Base-by-base conservation (phyloP, 352 stramenopile genomes). In the Saprolegnia diclina region DNA sequence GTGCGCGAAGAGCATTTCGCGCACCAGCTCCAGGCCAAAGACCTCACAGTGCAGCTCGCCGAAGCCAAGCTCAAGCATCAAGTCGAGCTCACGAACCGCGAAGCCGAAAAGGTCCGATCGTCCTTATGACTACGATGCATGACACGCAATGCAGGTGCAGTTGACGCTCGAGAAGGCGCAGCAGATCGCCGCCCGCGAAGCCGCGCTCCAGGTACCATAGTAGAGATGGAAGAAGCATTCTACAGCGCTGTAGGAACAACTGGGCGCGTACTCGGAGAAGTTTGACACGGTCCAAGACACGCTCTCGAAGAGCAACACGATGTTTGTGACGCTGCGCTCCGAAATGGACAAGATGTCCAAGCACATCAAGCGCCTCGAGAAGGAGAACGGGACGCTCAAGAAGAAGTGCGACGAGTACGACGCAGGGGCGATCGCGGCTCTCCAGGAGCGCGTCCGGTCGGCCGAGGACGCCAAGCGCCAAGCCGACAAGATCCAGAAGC, bases 331-430 rank as follows among this genome's bases (percentile, higher is more conserved):
- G 4, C 89, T 93, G 70, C 85, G 87, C 24, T 73, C 85, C n/a
- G 87, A 95, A 59, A 93, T 95, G 75, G 83, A 92, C 69, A 93
- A 93, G 73, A 91, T 95, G 85, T 75, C 77, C 38, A 95, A 95
- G 74, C 79, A 87, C 19, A 91, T 82, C n/a, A 92, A 92, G 69
- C 88, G 88, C 46, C 71, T 95, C 2, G 87, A 95, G 72, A 95
- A 93, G 64, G 87, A 95, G 54, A 95, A 95, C 64, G 42, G 75
- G 21, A 74, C 83, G 18, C 74, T 95, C 0, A 82, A 86, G 61
- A 93, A 89, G 57, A 95, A 95, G 56, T 92, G 83, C 69, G 83
- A 82, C 35, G 74, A 80, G 52, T 95, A 95, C 69, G 87, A 95
- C 71, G 79, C 71, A 38, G 79, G 78, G 21, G 87, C 83, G 1